phyloP scores from a whole-genome alignment of 1,139 yeast genomes.

The Hansenula sp. region DNA sequence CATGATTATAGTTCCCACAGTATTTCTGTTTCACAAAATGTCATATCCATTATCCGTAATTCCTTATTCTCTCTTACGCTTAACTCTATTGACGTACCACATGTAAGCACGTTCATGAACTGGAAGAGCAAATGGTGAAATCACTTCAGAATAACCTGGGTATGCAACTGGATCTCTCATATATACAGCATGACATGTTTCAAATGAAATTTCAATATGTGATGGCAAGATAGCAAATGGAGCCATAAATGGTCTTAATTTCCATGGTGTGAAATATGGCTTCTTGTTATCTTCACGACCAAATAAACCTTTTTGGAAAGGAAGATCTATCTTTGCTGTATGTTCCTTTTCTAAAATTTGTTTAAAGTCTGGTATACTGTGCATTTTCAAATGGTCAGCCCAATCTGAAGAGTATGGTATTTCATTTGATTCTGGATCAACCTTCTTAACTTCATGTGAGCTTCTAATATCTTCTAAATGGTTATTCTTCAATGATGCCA shows the following conservation, averaged over 20 bases:
- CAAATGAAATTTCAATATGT: constrained; percentile 84
- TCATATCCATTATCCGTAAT: too few relatives aligned
- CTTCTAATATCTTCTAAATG: constrained; percentile 26
- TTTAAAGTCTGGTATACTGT: constrained; percentile 46
- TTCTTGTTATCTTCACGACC: constrained; percentile 77
- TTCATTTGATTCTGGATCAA: constrained; percentile 20
- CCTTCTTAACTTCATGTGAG: constrained; percentile 20
- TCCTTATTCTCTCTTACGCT: constrained; percentile 4
- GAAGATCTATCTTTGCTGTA: constrained; percentile 43
- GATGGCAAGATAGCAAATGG: constrained; percentile 91
- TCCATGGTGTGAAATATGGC: constrained; percentile 95
- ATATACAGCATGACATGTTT: constrained; percentile 92
- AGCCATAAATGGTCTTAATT: constrained; percentile 88
- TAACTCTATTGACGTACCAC: constrained; percentile 74
- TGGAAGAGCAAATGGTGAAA: constrained; percentile 79
- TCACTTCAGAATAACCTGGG: constrained; percentile 95
- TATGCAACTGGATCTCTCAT: constrained; percentile 95
- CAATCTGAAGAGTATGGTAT: constrained; percentile 51
- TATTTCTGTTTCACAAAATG: too few relatives aligned
- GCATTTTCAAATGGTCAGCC: constrained; percentile 47
- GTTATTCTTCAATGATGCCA: constrained; percentile 16
- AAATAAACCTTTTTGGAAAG: constrained; percentile 68
- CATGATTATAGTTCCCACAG: too few relatives aligned
- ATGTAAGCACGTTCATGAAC: constrained; percentile 93
- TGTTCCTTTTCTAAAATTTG: constrained; percentile 53